These are phyloP conservation scores for Rhododendron molle DNA, from an alignment of 148 eudicot genomes.

Conservation along the genomic window DNA sequence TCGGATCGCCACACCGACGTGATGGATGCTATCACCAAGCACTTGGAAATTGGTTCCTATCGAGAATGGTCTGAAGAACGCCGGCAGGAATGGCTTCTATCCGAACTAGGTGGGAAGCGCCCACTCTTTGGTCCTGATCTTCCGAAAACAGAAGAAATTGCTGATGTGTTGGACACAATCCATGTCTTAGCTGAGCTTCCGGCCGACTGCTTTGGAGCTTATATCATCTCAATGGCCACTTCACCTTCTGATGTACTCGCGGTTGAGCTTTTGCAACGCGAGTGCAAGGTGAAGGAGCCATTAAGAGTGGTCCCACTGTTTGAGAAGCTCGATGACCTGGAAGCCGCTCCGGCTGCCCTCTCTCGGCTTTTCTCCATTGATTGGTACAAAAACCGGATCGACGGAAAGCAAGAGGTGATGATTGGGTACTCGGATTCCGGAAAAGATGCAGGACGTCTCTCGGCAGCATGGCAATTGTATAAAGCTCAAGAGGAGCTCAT, in stretches of 20 bases:
- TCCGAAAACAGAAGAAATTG: slow-evolving; percentile 86
- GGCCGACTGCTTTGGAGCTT: slow-evolving; percentile 91
- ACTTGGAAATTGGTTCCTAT: slow-evolving; percentile 88
- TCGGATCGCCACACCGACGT: slow-evolving; percentile 96
- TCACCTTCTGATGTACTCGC: slow-evolving; percentile 95
- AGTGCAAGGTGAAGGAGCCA: slow-evolving; percentile 81
- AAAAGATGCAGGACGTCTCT: slow-evolving; percentile 92
- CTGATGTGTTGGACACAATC: slow-evolving; percentile 80
- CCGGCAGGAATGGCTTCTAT: slow-evolving; percentile 92
- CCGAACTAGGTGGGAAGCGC: slow-evolving; percentile 86
- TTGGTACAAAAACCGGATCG: slow-evolving; percentile 76
- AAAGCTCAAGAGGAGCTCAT: slow-evolving; percentile 98
- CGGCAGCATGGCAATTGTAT: slow-evolving; percentile 95
- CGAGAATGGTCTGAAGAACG: slow-evolving; percentile 91
- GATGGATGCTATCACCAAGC: slow-evolving; percentile 84
- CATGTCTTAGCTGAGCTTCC: slow-evolving; percentile 90
- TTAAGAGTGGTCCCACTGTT: slow-evolving; percentile 91
- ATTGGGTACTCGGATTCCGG: slow-evolving; percentile 97
- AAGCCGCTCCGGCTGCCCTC: slow-evolving; percentile 93
- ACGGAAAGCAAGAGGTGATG: slow-evolving; percentile 98
- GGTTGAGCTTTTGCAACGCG: slow-evolving; percentile 93
- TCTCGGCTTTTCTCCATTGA: slow-evolving; percentile 83
- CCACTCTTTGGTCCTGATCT: slow-evolving; percentile 95
- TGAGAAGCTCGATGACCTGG: slow-evolving; percentile 88
- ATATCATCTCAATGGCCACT: slow-evolving; percentile 96